These are phyloP conservation scores for Kentomonas sorsogonicus DNA, from an alignment of 208 protist genomes.

Conservation along the genomic window DNA sequence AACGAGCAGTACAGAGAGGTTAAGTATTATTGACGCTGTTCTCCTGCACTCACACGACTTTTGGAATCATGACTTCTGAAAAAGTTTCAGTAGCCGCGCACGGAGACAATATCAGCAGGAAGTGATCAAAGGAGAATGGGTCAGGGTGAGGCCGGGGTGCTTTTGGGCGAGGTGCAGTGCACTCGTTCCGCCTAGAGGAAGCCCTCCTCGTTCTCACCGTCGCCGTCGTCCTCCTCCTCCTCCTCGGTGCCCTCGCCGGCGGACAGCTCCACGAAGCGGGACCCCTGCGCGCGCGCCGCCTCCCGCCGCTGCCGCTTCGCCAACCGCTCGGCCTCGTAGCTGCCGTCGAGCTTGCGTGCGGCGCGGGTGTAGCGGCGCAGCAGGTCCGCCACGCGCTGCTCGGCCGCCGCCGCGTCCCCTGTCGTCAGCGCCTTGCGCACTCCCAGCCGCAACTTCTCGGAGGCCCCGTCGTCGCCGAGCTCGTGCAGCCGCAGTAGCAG, in stretches of 20 bases:
- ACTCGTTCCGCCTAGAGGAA: not conserved
- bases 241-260: slow-evolving; percentile 22
- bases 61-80: too few species aligned
- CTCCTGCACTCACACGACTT: too few species aligned
- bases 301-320: slow-evolving; percentile 46
- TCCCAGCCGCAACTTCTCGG: slow-evolving; percentile 47
- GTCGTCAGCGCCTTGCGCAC: slow-evolving; percentile 40
- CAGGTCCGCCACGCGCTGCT: slow-evolving; percentile 33
- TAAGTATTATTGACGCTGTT: too few species aligned
- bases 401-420: slow-evolving; percentile 32
- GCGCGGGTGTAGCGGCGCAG: slow-evolving; percentile 35
- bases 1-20: too few species aligned
- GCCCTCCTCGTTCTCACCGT: slow-evolving; percentile 24
- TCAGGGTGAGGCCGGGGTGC: too few species aligned
- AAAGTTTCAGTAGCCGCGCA: too few species aligned
- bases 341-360: slow-evolving; percentile 60
- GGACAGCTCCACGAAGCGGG: slow-evolving; percentile 42
- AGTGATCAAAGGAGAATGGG: too few species aligned
- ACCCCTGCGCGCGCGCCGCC: slow-evolving; percentile 21
- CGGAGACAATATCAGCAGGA: too few species aligned
- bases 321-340: slow-evolving; percentile 45
- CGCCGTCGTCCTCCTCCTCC: slow-evolving; percentile 30
- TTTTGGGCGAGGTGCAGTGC: too few species aligned
- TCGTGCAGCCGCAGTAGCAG: slow-evolving; percentile 48
- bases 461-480: slow-evolving; percentile 40